Base-by-base conservation (phyloP, 2,329 filamentous ascomycete genomes). In the Claviceps citrina region DNA sequence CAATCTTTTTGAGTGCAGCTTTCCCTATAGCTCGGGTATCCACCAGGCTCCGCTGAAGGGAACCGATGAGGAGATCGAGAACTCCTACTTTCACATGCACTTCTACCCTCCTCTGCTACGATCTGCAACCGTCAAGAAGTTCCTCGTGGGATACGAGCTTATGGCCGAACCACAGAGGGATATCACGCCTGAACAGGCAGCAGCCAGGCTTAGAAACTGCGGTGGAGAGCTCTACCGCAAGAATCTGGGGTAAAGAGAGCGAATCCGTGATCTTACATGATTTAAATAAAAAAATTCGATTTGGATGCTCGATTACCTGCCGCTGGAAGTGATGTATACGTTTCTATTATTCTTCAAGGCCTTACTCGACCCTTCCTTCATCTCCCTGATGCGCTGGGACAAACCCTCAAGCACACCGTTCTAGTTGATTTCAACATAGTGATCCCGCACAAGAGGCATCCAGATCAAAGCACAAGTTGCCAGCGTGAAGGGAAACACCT, bases 81-180 rank as follows among this genome's bases (percentile, higher is more conserved):
- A 78, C 45, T 85, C 84, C 49, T 89, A 93, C 61, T 78, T 98
- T 56, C 91, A 98, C 60, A 80, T 98, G 66, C 91, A 98, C 64
- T 98, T 98, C 61, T 96, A 95, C 59, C 91, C 91, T 31, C 91
- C 91, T 10, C 68, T 98, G 35, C 68, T 98, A 47, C 78, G 91
- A 42, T 94, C 86, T 35, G 87, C 91, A 2, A 94, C 86, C 0
- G 87, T 98, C 35, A 78, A 84, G 50, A 98, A 98, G 65, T 98
- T 96, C 63, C 62, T 96, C 39, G 91, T 98, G 26, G 91, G 91
- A 0, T 96, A 93, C 57, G 91, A 98, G 63, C 71, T 98, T 63
- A 76, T 98, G 75, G 91, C 84, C 2, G 91, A 98, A 64, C 89
- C 91, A n/a, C 91, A 98, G 62, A 75, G 91, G 43, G 91, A 98